A percentile compares a stretch with the other conserved stretches of the same genome.
These are phyloP conservation scores for Diplosphaera chodatii DNA, from an alignment of 139 green algal species.

Conservation along the genomic window DNA sequence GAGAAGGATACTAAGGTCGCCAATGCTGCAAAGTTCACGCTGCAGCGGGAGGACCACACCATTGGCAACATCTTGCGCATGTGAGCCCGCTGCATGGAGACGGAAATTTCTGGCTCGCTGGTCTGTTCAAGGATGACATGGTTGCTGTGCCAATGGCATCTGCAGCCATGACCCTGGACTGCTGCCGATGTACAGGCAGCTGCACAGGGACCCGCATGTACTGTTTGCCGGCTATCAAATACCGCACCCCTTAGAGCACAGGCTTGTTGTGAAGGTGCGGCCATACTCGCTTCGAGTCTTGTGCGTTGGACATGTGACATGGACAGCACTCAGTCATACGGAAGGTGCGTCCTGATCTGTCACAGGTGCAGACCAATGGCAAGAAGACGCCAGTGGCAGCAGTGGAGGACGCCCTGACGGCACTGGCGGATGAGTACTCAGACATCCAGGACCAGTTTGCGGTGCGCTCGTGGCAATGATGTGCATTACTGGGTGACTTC, in stretches of 20 bases:
- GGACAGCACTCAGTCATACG: no score
- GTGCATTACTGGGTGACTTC: no score
- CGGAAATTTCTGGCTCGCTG: no score
- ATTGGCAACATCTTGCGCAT: conserved; percentile 90
- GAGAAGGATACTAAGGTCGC: conserved; percentile 78
- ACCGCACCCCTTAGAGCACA: conserved; percentile 86
- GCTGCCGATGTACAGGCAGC: conserved; percentile 52
- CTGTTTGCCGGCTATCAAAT: conserved; percentile 93
- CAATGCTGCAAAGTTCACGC: conserved; percentile 77
- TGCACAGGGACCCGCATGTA: conserved; percentile 60
- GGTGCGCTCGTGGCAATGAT: no score
- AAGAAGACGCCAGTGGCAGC: conserved; percentile 39
- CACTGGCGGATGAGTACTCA: conserved; percentile 36
- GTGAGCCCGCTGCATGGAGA: no score
- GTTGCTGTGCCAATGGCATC: no score
- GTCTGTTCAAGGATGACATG: no score
- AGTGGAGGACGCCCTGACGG: conserved; percentile 41
- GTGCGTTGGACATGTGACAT: no score
- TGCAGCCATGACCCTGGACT: no score
- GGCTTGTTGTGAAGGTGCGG: conserved; percentile 80
- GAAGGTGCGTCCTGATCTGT: no score
- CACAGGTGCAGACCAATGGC: conserved; percentile 53
- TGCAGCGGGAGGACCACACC: conserved; percentile 93
- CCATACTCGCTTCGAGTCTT: no score
- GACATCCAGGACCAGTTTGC: conserved; percentile 35